Base-by-base conservation (phyloP, 176 grass and related monocot genomes). In the Cenchrus purpureus region DNA sequence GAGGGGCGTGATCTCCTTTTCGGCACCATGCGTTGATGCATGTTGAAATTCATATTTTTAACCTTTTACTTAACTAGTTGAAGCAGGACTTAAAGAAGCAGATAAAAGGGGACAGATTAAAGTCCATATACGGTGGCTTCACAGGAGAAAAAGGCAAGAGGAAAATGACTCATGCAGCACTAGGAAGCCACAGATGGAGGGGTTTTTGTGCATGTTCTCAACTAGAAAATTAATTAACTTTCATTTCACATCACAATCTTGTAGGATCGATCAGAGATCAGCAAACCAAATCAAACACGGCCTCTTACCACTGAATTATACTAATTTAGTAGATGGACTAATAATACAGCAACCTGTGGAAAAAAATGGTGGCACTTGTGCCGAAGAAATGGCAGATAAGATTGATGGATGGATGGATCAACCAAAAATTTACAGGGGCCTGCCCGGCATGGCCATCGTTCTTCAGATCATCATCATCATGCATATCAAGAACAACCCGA, bases 101-200 rank as follows among this genome's bases (percentile, higher is more conserved):
- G 44, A 85, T 54, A 32, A 82, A 77, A 40, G 37, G 45, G 72
- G 83, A 16, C 34, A 81, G 4, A 4, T 40, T 3, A 40, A 65
- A 78, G 44, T 63, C 70, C 60, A 56, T 44, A 69, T 57, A 87
- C 49, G 79, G 53, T 84, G 75, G 53, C 80, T 75, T 87, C 75
- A 87, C 14, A 51, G 32, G 32, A 2, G 3, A 73, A 34, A 28
- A 73, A 79, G 15, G 56, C 20, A 19, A 73, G 79, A 78, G 69
- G 75, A 64, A 80, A 80, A 87, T 87, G 85, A 87, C 76, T 91
- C 89, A 91, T 20, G 81, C 9, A 76, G 76, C 89, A 91, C 85
- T 87, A 59, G 1, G 37, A 40, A 4, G 37, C 29, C 16, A 19
- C 14, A 22, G 19, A 65, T 40, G 20, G 71, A 60, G 77, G 50